These are phyloP conservation scores for Beauveria bassiana DNA, from an alignment of 2,329 filamentous ascomycete genomes.

Conservation along the genomic window DNA sequence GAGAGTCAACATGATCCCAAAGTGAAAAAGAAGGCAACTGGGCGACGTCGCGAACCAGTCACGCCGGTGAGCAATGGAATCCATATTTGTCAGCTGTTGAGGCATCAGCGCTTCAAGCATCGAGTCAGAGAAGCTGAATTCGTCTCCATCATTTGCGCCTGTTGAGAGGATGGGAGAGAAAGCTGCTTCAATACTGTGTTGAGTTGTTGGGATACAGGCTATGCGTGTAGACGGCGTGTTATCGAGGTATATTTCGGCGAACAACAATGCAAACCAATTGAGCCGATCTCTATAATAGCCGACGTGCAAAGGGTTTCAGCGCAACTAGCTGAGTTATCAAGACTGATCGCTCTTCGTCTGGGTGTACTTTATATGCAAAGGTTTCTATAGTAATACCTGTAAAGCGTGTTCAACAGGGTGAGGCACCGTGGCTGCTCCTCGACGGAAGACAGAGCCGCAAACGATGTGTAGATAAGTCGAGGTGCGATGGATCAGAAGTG, in stretches of 20 bases:
- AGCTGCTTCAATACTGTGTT: background rate
- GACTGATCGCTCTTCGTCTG: background rate
- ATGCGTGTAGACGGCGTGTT: background rate
- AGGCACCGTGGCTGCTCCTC: background rate
- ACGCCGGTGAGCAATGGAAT: background rate
- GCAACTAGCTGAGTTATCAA: background rate
- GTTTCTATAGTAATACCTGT: background rate
- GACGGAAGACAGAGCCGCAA: background rate
- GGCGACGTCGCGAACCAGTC: background rate
- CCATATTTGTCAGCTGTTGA: background rate
- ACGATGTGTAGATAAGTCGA: background rate
- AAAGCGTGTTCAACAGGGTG: background rate
- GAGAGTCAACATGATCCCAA: background rate
- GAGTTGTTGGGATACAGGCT: background rate
- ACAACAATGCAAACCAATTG: background rate
- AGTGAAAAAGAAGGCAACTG: background rate
- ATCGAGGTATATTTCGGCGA: background rate
- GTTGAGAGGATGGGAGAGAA: background rate
- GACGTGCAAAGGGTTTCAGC: background rate
- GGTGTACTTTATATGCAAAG: background rate
- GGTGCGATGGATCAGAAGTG: background rate
- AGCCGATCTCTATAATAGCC: background rate
- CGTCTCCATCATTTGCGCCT: background rate
- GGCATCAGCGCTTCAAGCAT: background rate
- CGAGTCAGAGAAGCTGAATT: background rate